Evolutionary conservation across 306 rosid species (phyloP), one percentile per base, ranked within the genome.

Genomic region (Fagus sylvatica): DNA sequence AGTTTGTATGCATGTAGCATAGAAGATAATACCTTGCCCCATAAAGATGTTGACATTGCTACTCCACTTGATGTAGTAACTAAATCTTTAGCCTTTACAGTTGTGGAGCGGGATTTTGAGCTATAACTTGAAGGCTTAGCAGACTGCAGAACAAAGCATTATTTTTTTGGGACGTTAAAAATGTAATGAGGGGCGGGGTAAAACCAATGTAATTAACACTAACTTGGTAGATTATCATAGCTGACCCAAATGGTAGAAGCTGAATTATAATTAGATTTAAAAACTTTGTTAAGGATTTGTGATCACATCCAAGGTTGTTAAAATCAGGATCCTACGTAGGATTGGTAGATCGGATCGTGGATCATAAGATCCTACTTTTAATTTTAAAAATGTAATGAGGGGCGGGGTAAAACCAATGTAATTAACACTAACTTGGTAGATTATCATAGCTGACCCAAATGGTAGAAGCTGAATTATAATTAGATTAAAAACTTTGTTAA

Each of bases 1-100:
- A 46, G 7, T 66, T 48, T 22, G 72, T 37, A 49, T 59, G 67
- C 19, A 68, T 67, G 64, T 19, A 37, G 84, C n/a, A 76, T 41
- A 34, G 64, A 51, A 80, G 79, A 65, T 39, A 51, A 76, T 80
- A 90, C 98, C 86, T 92, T 94, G 73, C 85, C 91, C 98, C 97
- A 94, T 54, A 85, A 85, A 33, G 88, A 76, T 3, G 84, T 78
- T 36, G 83, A 73, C 71, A 76, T 84, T 62, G 82, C 61, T 69
- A 60, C 49, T 36, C 81, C 75, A 84, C 81, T 82, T 48, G 85
- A 76, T 42, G 74, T 28, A 61, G 82, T 46, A 2, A 80, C 82
- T 49, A 87, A 83, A 71, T 83, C 88, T 82, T 86, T 89, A 69
- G 82, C 74, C 89, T 85, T 94, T 53, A 75, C 69, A 48, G 91